phyloP scores from a whole-genome alignment of 257 asterid genomes.

The Solanum bulbocastanum region DNA sequence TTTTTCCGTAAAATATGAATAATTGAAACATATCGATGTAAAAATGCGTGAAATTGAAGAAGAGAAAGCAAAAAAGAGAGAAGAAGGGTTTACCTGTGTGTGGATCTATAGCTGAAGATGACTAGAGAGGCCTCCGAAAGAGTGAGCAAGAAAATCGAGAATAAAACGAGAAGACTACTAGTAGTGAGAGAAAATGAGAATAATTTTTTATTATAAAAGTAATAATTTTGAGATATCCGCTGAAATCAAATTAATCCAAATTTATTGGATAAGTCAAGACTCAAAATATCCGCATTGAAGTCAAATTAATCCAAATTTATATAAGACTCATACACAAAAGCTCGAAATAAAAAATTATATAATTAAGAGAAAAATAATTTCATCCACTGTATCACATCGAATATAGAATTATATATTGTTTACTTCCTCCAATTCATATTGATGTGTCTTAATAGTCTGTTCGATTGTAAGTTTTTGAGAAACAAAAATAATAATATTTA shows the following conservation, averaged over 20 bases:
- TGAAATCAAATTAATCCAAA: background rate
- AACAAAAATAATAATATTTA: too few species aligned
- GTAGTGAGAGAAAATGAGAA: background rate
- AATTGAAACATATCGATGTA: background rate
- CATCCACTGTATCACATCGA: background rate
- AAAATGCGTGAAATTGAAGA: background rate
- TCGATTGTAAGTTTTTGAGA: background rate
- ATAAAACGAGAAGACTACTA: background rate
- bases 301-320: background rate
- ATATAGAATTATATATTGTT: background rate
- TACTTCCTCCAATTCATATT: background rate
- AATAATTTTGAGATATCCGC: background rate
- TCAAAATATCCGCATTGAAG: background rate
- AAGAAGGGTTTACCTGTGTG: background rate
- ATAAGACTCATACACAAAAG: background rate
- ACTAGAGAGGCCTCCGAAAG: background rate
- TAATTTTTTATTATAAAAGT: background rate
- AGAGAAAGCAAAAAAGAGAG: background rate
- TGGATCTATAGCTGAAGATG: background rate
- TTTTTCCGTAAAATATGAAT: background rate
- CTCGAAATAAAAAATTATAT: too few species aligned
- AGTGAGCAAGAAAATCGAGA: background rate
- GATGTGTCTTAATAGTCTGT: too few species aligned
- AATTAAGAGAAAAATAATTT: background rate
- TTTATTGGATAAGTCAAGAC: background rate